A percentile compares a stretch with the other conserved stretches of the same genome.
Evolutionary conservation across 2,329 filamentous ascomycete genomes (phyloP).

Genomic region (Ilyonectria sp.): DNA sequence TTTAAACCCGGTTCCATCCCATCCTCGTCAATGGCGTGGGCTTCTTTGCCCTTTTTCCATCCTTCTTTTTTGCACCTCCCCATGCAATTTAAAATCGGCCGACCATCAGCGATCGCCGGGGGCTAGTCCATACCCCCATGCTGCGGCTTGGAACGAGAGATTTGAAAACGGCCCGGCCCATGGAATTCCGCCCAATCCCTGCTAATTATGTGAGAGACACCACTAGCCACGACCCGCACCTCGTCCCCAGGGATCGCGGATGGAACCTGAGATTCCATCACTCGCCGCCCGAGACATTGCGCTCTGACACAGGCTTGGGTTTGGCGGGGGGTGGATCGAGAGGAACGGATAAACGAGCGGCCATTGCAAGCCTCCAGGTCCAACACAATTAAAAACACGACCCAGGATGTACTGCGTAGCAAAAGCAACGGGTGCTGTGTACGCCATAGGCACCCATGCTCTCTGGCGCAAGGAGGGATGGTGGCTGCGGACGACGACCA

Average conservation of each 20-base stretch:
- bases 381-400: background rate
- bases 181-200: constrained; percentile 40
- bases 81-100: constrained; percentile 28
- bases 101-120: constrained; percentile 32
- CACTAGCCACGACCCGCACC: constrained; percentile 21
- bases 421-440: constrained; percentile 13
- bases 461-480: constrained; percentile 14
- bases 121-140: constrained; percentile 35
- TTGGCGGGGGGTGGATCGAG: constrained; percentile 11
- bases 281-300: constrained; percentile 29
- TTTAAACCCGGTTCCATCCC: background rate
- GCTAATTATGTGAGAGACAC: constrained; percentile 28
- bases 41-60: background rate
- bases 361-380: background rate
- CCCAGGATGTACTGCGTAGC: constrained; percentile 11
- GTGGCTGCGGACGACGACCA: constrained; percentile 18
- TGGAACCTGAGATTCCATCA: constrained; percentile 17
- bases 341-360: constrained; percentile 1
- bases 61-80: constrained; percentile 23
- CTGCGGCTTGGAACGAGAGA: constrained; percentile 36
- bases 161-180: constrained; percentile 44
- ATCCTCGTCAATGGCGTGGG: background rate
- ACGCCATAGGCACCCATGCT: background rate
- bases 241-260: constrained; percentile 12
- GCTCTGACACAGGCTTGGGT: constrained; percentile 1